Evolutionary conservation across 2,329 filamentous ascomycete species (phyloP).

Genomic region (Xylaria sp.): DNA sequence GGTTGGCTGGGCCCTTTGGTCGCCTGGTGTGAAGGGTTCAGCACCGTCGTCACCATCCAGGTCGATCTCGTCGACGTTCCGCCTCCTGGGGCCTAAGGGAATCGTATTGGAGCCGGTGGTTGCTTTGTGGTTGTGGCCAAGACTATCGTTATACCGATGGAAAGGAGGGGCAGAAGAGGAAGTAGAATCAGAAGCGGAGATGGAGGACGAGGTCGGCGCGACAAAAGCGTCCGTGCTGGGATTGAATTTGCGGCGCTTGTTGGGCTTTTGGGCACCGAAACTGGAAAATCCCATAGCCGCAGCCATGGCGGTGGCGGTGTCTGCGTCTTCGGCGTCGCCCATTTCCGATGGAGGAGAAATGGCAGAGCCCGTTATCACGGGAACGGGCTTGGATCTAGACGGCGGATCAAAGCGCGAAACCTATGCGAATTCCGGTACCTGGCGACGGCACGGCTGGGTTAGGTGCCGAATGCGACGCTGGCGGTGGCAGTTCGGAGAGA

Average conservation of each 20-base stretch:
- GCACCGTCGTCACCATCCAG: constrained; percentile 53
- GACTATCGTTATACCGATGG: constrained; percentile 30
- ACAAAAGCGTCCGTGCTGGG: constrained; percentile 55
- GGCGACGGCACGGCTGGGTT: constrained; percentile 3
- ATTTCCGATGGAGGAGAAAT: constrained; percentile 25
- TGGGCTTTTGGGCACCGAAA: constrained; percentile 69
- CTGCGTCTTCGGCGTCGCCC: constrained; percentile 49
- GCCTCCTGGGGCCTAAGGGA: constrained; percentile 53
- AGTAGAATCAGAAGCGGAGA: constrained; percentile 40
- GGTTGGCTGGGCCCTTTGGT: constrained; percentile 14
- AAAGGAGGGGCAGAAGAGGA: constrained; percentile 39
- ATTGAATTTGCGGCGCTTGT: constrained; percentile 76
- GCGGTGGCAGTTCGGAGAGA: constrained; percentile 7
- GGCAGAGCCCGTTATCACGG: not conserved
- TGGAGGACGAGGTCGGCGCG: constrained; percentile 41
- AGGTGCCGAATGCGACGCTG: constrained; percentile 15
- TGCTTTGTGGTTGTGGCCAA: constrained; percentile 1
- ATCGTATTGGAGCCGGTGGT: constrained; percentile 52
- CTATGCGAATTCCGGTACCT: constrained; percentile 1
- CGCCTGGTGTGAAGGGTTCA: not conserved
- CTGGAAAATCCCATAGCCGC: constrained; percentile 78
- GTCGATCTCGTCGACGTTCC: constrained; percentile 60
- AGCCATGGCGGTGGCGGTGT: constrained; percentile 67
- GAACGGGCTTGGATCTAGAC: not conserved
- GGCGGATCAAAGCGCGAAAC: not conserved